Base-by-base conservation (phyloP, 2,329 filamentous ascomycete species). In the Clonostachys rosea region DNA sequence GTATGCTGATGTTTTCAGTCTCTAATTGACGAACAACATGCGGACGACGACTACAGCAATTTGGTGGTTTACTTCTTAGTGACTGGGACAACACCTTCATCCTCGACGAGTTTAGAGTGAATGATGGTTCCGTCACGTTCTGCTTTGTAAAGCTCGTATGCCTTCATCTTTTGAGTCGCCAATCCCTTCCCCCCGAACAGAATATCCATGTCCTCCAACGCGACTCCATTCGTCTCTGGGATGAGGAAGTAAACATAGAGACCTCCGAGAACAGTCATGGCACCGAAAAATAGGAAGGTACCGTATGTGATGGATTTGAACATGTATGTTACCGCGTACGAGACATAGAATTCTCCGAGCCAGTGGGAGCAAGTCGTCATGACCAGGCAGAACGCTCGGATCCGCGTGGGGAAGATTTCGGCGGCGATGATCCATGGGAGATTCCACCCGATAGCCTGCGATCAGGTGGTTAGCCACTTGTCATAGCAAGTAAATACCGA, bases 201-300 rank as follows among this genome's bases (percentile, higher is more conserved):
- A 11, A n/a, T 8, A n/a, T n/a, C 14, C 42, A 44, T 44, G 17
- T 44, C 12, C n/a, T 44, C 42, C 42, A 44, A 14, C 6, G 42
- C 18, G 7, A 44, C 44, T 54, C 74, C 74, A 56, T 75, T 78
- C 4, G 75, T 78, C 54, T 78, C 75, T 2, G 75, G 75, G 0
- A 78, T 63, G 43, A 74, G 72, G 59, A 76, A 74, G 47, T 67
- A 69, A 5, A 73, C 66, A 57, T 71, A 78, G 41, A 74, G 54
- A 12, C 71, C 65, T 52, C 73, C 69, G 30, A 64, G 51, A 12
- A 76, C 61, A 43, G 75, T 47, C 30, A 75, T 62, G 0, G 66
- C 60, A 5, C 70, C 74, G 51, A 79, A 79, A 59, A 79, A 72
- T 48, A 79, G 73, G 56, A 76, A 79, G 1, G 74, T 74, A 9